Base-by-base conservation (phyloP, 495 filamentous ascomycete genomes). In the Aspergillus heteromorphus region DNA sequence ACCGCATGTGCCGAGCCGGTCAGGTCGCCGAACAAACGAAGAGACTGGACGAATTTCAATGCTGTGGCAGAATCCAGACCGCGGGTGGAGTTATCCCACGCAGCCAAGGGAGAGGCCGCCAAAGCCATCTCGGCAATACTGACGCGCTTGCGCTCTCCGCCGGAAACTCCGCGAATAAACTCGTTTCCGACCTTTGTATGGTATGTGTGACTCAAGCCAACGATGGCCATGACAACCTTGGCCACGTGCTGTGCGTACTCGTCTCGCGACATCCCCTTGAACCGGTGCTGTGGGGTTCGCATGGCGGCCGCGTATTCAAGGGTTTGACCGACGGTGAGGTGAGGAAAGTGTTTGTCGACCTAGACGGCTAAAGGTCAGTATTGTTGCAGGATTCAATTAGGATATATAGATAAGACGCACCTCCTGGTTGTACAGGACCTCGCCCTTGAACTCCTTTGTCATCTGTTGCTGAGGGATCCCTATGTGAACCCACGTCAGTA, bases 51-150 rank as follows among this genome's bases (percentile, higher is more conserved):
- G 40, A 73, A 74, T 43, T 90, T 85, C 47, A 93, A 76, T 0
- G 90, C 90, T 0, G 88, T 93, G 10, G 84, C 87, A 1, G 86
- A 84, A 61, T 96, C 91, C 27, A 95, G 74, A 29, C 90, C 91
- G 54, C 91, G 81, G 2, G 89, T 92, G 25, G 80, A 84, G 68
- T 96, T 93, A 64, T 95, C 90, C 87, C 89, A 93, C 4, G 81
- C 86, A 40, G 80, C 77, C 16, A 95, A 70, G 43, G 82, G 83
- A 9, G 84, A 84, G 45, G 84, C 83, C 9, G 84, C 83, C 17
- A 89, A 71, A 63, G 89, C 82, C 63, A 77, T 77, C 61, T 83
- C 72, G 4, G 73, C 75, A 40, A 77, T 76, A 63, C 64, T 65
- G 13, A 75, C 71, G n/a, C 71, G 83, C 74, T 92, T 93, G 21